Percentiles rank a stretch among this genome's conserved stretches.
Evolutionary conservation across 2,329 filamentous ascomycete species (phyloP).

Genomic region (Hypoxylon sp.): DNA sequence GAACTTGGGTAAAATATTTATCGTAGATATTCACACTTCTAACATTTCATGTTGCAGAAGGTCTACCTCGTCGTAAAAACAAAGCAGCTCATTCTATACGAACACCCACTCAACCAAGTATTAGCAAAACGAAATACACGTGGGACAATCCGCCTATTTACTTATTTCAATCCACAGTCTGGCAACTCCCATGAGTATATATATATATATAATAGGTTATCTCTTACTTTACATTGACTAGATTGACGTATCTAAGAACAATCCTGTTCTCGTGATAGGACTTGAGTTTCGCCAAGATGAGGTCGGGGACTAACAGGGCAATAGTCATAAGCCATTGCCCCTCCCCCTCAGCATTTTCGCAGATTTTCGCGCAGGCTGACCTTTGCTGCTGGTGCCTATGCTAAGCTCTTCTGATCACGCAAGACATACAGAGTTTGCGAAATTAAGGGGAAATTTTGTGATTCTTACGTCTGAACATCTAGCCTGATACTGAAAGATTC

Average conservation of each 20-base stretch:
- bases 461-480: too few relatives aligned
- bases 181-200: neutral
- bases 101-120: neutral
- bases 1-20: neutral
- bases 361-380: neutral
- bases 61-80: neutral
- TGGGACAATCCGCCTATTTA: neutral
- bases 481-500: too few relatives aligned
- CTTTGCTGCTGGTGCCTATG: neutral
- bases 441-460: too few relatives aligned
- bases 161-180: neutral
- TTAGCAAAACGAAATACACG: too few relatives aligned
- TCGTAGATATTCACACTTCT: too few relatives aligned
- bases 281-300: slow-evolving; percentile 25
- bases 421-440: neutral
- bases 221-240: neutral
- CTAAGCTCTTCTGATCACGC: neutral
- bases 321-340: neutral
- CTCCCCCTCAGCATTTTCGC: slow-evolving; percentile 24
- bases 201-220: neutral
- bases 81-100: neutral
- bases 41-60: too few relatives aligned
- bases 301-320: slow-evolving; percentile 17
- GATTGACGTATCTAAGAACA: neutral
- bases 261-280: slow-evolving; percentile 14